phyloP scores from a whole-genome alignment of 768 basidiomycete species.

The Suillus brevipes region DNA sequence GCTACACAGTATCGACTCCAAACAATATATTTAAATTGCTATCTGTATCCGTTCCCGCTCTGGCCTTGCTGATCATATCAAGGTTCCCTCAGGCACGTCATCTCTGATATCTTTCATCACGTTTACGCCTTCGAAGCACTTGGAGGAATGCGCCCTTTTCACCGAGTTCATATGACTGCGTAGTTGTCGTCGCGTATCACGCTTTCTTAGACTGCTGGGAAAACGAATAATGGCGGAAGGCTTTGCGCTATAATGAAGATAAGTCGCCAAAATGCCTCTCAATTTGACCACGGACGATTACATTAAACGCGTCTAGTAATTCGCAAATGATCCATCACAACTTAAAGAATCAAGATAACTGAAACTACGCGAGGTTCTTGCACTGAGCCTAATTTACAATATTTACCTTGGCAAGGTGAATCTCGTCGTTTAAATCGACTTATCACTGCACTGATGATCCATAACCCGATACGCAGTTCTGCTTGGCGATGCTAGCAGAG shows the following conservation, averaged over 20 bases:
- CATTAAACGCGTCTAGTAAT: background rate
- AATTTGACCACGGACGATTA: background rate
- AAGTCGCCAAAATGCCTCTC: background rate
- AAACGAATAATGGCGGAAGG: background rate
- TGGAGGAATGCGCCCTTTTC: background rate
- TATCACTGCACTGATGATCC: slow-evolving; percentile 66
- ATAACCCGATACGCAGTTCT: slow-evolving; percentile 63
- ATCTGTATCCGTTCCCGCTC: background rate
- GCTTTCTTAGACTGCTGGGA: background rate
- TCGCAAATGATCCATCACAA: background rate
- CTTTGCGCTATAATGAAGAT: background rate
- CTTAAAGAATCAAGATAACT: background rate
- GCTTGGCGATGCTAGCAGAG: slow-evolving; percentile 56
- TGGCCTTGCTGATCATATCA: background rate
- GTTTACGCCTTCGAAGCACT: background rate
- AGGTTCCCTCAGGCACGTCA: too few relatives aligned
- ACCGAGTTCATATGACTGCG: background rate
- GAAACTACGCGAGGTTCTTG: too few relatives aligned
- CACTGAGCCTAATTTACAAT: too few relatives aligned
- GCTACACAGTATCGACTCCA: too few relatives aligned
- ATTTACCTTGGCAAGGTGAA: too few relatives aligned
- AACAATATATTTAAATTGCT: background rate
- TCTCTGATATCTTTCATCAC: background rate
- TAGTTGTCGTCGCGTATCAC: background rate
- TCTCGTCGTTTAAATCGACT: too few relatives aligned